Evolutionary conservation across 208 protist species (phyloP).

Genomic region (Acanthamoeba sp.): DNA sequence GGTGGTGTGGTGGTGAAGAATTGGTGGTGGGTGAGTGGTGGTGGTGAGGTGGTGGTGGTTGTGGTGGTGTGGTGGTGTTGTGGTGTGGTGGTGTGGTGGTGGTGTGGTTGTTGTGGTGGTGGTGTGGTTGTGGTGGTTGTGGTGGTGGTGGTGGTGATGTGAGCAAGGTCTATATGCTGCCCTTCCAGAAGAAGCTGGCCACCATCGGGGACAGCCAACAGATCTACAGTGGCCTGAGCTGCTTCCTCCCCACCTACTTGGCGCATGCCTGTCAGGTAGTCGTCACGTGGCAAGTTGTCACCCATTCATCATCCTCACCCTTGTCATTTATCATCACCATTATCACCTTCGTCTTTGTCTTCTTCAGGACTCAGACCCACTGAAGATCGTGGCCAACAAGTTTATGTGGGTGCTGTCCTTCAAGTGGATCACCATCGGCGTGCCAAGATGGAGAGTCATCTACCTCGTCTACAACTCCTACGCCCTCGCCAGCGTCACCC

Average conservation of each 20-base stretch:
- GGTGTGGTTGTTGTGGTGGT: too few species aligned
- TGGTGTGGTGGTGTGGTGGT: too few species aligned
- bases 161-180: background rate
- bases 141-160: too few species aligned
- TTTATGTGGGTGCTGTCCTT: constrained; percentile 21
- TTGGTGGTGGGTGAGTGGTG: too few species aligned
- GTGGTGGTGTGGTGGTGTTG: too few species aligned
- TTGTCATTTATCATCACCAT: background rate
- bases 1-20: too few species aligned
- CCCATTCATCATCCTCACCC: background rate
- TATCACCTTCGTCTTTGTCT: background rate
- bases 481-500: background rate
- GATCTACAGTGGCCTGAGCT: background rate
- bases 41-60: too few species aligned
- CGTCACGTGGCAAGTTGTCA: too few species aligned
- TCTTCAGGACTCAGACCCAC: constrained; percentile 9
- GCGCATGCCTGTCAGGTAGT: background rate
- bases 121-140: too few species aligned
- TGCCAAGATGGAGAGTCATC: constrained; percentile 15
- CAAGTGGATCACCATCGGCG: constrained; percentile 13
- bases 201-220: background rate
- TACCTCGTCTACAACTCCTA: constrained; percentile 37
- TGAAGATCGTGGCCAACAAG: background rate
- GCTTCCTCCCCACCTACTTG: background rate
- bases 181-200: background rate